phyloP scores from a whole-genome alignment of 352 stramenopile species.

The Pythium phragmiticola region DNA sequence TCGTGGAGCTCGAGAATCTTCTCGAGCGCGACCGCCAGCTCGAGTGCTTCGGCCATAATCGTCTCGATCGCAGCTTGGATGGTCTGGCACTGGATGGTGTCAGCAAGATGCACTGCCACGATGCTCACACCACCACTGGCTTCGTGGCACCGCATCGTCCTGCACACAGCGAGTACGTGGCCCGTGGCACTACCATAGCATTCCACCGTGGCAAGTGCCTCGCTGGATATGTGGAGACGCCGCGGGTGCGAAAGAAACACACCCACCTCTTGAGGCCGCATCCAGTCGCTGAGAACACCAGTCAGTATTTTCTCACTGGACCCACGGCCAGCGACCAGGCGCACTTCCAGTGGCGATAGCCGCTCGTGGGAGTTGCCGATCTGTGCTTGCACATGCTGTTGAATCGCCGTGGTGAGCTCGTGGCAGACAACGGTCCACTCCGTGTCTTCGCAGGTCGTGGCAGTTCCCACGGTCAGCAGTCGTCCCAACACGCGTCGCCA shows the following conservation, averaged over 20 bases:
- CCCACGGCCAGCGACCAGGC: not conserved
- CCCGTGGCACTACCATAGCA: not conserved
- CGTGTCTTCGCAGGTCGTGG: too few relatives aligned
- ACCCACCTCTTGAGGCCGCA: not conserved
- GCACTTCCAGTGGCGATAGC: not conserved
- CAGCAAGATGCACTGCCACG: not conserved
- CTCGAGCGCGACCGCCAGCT: not conserved
- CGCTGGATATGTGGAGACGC: not conserved
- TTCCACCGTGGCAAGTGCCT: not conserved
- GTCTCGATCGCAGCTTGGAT: not conserved
- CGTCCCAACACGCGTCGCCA: not conserved
- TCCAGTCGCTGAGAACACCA: not conserved
- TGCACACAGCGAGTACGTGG: not conserved
- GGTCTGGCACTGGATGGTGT: not conserved
- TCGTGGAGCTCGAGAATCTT: not conserved
- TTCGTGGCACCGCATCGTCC: not conserved
- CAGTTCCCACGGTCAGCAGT: not conserved
- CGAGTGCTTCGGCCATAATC: not conserved
- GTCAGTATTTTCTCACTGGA: not conserved
- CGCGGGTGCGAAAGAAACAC: not conserved
- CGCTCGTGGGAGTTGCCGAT: not conserved
- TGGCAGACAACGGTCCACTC: not conserved
- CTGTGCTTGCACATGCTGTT: not conserved
- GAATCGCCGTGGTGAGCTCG: not conserved
- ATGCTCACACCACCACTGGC: not conserved